Conservation (phyloP, 208 protist genomes). For the Trypanosoma caninum region DNA sequence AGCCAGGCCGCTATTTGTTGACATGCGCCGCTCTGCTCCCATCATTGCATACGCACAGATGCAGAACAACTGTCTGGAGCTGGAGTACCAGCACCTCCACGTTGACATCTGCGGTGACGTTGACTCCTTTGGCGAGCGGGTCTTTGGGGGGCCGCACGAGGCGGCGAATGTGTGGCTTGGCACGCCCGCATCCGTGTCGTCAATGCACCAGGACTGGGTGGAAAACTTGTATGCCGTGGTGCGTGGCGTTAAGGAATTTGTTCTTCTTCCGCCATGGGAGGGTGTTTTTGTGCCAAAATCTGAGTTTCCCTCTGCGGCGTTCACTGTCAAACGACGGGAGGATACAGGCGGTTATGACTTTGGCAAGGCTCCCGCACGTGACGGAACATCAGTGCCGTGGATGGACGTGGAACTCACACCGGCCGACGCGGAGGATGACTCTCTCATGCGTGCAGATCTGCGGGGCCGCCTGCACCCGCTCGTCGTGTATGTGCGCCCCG, state of each 20-base stretch:
- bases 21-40: constrained; percentile 39
- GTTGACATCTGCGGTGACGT: constrained; percentile 50
- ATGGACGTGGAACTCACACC: constrained; percentile 81
- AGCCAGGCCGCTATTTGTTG: constrained; percentile 38
- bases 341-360: constrained; percentile 37
- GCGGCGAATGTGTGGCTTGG: constrained; percentile 92
- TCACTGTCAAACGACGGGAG: constrained; percentile 34
- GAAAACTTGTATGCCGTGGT: constrained; percentile 92
- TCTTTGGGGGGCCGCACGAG: constrained; percentile 67
- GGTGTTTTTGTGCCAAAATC: constrained; percentile 79
- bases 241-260: constrained; percentile 87
- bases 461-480: constrained; percentile 57
- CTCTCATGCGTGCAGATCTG: constrained; percentile 10
- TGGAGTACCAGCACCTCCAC: constrained; percentile 73
- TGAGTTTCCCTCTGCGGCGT: constrained; percentile 61
- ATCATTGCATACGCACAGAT: constrained; percentile 83
- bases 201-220: constrained; percentile 90
- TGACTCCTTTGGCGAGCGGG: constrained; percentile 60
- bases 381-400: constrained; percentile 76
- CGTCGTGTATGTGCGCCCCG: constrained; percentile 66
- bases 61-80: constrained; percentile 89
- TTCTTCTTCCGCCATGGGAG: constrained; percentile 89
- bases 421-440: constrained; percentile 31
- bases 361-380: constrained; percentile 40
- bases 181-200: constrained; percentile 71